Evolutionary conservation across 441 rosid species (phyloP), one percentile per base, ranked within the genome.

Genomic region (Gossypium trilobum): DNA sequence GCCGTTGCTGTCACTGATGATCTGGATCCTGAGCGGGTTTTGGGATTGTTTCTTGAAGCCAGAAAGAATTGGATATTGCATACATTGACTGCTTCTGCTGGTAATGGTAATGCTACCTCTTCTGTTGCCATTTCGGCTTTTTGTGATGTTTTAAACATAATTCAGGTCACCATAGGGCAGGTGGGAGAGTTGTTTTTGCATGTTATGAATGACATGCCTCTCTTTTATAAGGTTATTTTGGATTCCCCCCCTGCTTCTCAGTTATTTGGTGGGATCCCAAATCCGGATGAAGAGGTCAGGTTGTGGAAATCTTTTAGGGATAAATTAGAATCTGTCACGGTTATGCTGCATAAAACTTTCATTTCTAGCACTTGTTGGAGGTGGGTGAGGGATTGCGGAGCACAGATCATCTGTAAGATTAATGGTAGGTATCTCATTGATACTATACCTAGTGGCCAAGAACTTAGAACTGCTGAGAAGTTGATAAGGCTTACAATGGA

Each of bases 221-320:
- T 88, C 56, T 92, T 92, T 80, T 95, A 95, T 78, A 91, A 91
- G 75, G 84, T 92, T 64, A 82, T 91, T 68, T 81, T 92, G 79
- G 83, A 82, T 71, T 85, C 96, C 4, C 99, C 99, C 54, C 99
- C 99, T 4, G 96, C 91, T 19, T 91, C 96, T 46, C 98, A 95
- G 58, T 68, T 95, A 85, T 92, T 86, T 51, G 98, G 99, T 44
- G 98, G 98, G 69, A 95, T 95, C 75, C 95, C 97, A 0, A 85
- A 87, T 81, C 99, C 97, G 0, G 97, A 95, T 33, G 92, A 89
- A 77, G 99, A 95, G 90, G 84, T 95, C 75, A 85, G 84, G 64
- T 77, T 89, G 89, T 95, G 99, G 99, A 88, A 84, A 68, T 82
- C 83, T 1, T 91, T 91, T 71, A 85, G 97, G 83, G 99, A 95